Evolutionary conservation across 2,329 filamentous ascomycete species (phyloP), one percentile per base, ranked within the genome.

Genomic region (Botrytis byssoidea): DNA sequence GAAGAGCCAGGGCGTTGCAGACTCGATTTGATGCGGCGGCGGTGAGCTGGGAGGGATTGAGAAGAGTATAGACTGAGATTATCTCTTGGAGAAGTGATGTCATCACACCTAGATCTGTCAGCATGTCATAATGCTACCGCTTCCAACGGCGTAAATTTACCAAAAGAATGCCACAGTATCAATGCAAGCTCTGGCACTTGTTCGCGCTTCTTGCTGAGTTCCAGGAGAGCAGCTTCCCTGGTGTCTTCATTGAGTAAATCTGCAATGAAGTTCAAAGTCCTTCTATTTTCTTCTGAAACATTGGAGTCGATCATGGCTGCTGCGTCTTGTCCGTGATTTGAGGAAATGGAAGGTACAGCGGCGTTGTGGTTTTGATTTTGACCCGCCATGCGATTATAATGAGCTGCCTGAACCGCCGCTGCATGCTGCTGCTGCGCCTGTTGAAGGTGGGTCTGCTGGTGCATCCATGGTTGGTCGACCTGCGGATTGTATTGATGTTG

Each of bases 81-180:
- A 99, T 99, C 85, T 99, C 96, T 83, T 98, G 95, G 48, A 98
- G 88, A 37, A 99, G 87, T 72, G 94, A 97, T 64, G 96, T 98
- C 96, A 99, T 99, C 81, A 99, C 96, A 80, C 95, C 94, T 97
- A 77, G 37, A 77, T 74, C 73, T 71, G 61, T 79, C 76, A 77
- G 76, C 68, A 75, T 71, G 70, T 55, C 44, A 61, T 68, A 3
- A 32, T 12, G n/a, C 32, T 72, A 48, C 16, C 16, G 42, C 22
- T n/a, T 69, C 55, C n/a, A 57, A 42, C 18, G 70, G 25, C 42
- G 55, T 32, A 69, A 69, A 83, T 90, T 77, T 89, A 97, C 95
- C 96, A 81, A 98, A 98, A 5, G 95, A 98, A 83, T 99, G 96
- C 96, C 96, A 99, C 75, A 99, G 86, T 75, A 99, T 97, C 79